phyloP scores from a whole-genome alignment of 2,329 filamentous ascomycete species.

The Lachnellula hyalina region DNA sequence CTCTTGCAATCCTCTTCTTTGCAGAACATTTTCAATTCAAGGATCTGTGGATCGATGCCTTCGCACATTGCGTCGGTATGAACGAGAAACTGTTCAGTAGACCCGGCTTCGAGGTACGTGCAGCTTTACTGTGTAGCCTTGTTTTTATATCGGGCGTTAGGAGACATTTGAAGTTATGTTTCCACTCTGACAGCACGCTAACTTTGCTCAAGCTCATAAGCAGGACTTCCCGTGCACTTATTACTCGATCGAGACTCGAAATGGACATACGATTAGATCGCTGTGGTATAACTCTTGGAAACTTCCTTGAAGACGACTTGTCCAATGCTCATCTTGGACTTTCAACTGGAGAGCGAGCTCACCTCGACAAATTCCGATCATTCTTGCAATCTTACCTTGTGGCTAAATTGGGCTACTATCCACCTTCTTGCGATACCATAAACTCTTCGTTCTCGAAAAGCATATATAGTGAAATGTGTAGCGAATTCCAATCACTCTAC shows the following conservation, averaged over 20 bases:
- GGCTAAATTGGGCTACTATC: conserved; percentile 65
- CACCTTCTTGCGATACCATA: conserved; percentile 45
- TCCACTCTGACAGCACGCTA: not conserved
- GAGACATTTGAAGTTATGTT: not conserved
- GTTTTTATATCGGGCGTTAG: too few relatives aligned
- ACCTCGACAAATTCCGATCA: conserved; percentile 67
- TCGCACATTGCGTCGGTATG: conserved; percentile 77
- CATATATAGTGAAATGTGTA: conserved; percentile 55
- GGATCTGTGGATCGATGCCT: conserved; percentile 67
- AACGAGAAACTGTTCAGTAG: conserved; percentile 51
- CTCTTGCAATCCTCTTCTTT: conserved; percentile 61
- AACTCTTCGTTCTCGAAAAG: conserved; percentile 50
- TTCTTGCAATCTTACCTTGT: conserved; percentile 64
- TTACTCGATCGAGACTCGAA: conserved; percentile 57
- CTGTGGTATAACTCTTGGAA: conserved; percentile 54
- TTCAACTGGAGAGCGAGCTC: conserved; percentile 52
- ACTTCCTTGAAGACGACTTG: conserved; percentile 67
- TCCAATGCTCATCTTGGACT: conserved; percentile 62
- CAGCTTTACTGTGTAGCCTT: not conserved
- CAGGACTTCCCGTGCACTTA: conserved; percentile 55
- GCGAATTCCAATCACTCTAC: conserved; percentile 68
- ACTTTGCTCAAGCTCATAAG: conserved; percentile 39
- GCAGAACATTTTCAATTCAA: conserved; percentile 60
- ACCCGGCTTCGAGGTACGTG: conserved; percentile 56
- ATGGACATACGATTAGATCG: conserved; percentile 58